Conservation (phyloP, 176 grass and related monocot species). For the Oryza meyeriana region DNA sequence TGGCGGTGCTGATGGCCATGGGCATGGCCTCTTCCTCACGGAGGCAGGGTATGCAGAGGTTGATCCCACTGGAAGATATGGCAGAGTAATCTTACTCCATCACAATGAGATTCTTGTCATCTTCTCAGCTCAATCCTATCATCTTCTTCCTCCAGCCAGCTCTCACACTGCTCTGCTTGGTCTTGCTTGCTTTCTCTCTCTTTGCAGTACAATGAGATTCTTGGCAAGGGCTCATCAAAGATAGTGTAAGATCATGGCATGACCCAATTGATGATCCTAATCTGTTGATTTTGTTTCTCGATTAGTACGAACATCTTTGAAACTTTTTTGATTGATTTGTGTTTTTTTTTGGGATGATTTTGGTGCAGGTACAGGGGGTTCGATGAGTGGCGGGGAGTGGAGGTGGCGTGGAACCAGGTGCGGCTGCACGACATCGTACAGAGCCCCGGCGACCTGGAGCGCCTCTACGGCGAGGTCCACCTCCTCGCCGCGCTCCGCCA, state of each 20-base stretch:
- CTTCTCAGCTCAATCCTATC: neutral
- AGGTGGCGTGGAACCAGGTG: constrained; percentile 79
- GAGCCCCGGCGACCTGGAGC: constrained; percentile 43
- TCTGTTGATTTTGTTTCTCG: neutral
- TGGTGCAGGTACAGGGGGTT: constrained; percentile 58
- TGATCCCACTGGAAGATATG: constrained; percentile 58
- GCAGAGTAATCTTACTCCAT: constrained; percentile 43
- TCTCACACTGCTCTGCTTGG: neutral
- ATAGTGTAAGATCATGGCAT: constrained; percentile 46
- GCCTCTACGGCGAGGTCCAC: constrained; percentile 74
- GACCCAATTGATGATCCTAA: neutral
- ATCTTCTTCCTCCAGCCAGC: neutral
- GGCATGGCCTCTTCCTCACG: neutral
- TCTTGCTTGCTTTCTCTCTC: neutral
- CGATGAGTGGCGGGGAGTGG: constrained; percentile 60
- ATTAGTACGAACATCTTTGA: neutral
- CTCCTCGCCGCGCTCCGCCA: constrained; percentile 59
- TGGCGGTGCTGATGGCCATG: neutral
- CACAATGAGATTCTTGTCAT: no score
- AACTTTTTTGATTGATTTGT: neutral
- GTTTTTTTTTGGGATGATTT: neutral
- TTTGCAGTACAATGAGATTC: constrained; percentile 62
- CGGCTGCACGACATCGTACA: constrained; percentile 49
- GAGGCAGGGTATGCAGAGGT: constrained; percentile 38
- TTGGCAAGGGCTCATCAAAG: constrained; percentile 77